Conservation (phyloP, 1,139 yeast species). For the Yarrowia galli region DNA sequence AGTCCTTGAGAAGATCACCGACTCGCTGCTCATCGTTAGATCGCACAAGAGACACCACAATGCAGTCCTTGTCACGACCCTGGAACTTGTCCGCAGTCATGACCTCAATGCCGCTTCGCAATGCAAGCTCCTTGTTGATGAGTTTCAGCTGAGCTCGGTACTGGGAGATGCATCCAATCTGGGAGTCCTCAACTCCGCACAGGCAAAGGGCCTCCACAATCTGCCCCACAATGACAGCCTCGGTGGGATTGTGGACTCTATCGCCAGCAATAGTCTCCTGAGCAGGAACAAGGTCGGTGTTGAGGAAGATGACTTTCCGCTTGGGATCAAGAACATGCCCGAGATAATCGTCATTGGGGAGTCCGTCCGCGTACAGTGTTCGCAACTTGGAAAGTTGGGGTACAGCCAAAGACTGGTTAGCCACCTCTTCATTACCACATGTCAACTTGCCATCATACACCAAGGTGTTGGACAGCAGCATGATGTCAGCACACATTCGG, state of each 20-base stretch:
- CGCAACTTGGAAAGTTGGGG: conserved; percentile 50
- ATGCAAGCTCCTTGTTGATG: conserved; percentile 57
- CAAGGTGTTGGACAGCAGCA: conserved; percentile 79
- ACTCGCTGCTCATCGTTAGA: conserved; percentile 72
- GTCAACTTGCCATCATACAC: conserved; percentile 76
- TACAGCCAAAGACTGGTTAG: conserved; percentile 60
- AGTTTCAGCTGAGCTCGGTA: conserved; percentile 80
- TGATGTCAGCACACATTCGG: conserved; percentile 90
- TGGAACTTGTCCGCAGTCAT: conserved; percentile 96
- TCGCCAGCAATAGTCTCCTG: conserved; percentile 67
- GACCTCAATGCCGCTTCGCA: conserved; percentile 64
- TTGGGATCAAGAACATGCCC: conserved; percentile 55
- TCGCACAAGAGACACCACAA: conserved; percentile 84
- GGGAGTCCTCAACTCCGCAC: conserved; percentile 65
- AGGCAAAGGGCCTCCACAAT: conserved; percentile 64
- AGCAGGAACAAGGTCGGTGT: conserved; percentile 75
- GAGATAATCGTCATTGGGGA: conserved; percentile 54
- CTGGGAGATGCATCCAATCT: conserved; percentile 87
- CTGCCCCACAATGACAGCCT: conserved; percentile 69
- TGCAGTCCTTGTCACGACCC: conserved; percentile 93
- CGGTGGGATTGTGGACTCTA: conserved; percentile 73
- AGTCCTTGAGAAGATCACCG: conserved; percentile 83
- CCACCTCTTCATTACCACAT: conserved; percentile 75
- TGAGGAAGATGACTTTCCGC: conserved; percentile 68
- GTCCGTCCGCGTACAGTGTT: conserved; percentile 34